Percentiles rank a stretch among this genome's conserved stretches.
These are phyloP conservation scores for Sphaceloma murrayae DNA, from an alignment of 2,329 filamentous ascomycete genomes.

Conservation along the genomic window DNA sequence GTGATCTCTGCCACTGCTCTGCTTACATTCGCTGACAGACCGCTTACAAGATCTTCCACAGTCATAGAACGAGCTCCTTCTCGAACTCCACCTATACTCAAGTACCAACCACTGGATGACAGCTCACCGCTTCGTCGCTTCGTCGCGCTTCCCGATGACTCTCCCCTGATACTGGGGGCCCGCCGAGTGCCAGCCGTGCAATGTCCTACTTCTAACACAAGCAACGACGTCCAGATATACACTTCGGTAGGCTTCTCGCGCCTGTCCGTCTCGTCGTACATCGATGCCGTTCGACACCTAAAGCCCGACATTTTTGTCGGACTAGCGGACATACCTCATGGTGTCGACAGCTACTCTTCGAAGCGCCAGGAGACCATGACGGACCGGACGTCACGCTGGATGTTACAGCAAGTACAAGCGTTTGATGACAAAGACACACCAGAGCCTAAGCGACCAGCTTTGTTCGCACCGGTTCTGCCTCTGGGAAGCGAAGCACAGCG, in stretches of 20 bases:
- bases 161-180: slow-evolving; percentile 63
- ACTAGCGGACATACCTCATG: slow-evolving; percentile 62
- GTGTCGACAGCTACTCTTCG: slow-evolving; percentile 32
- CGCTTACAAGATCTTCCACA: slow-evolving; percentile 39
- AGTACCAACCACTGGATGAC: slow-evolving; percentile 35
- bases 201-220: slow-evolving; percentile 49
- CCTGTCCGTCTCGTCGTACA: slow-evolving; percentile 60
- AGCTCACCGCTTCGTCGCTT: slow-evolving; percentile 62
- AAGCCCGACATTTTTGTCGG: slow-evolving; percentile 72
- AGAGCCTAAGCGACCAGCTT: slow-evolving; percentile 35
- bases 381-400: slow-evolving; percentile 75
- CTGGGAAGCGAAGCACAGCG: slow-evolving; percentile 65
- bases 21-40: slow-evolving; percentile 12
- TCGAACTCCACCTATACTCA: slow-evolving; percentile 44
- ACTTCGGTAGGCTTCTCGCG: slow-evolving; percentile 79
- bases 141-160: slow-evolving; percentile 57
- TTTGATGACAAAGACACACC: slow-evolving; percentile 13
- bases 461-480: slow-evolving; percentile 61
- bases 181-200: slow-evolving; percentile 67
- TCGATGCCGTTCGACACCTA: slow-evolving; percentile 52
- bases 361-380: slow-evolving; percentile 77
- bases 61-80: slow-evolving; percentile 52
- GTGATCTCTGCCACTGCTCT: slow-evolving; percentile 27
- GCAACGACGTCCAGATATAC: slow-evolving; percentile 62
- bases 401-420: slow-evolving; percentile 53